Evolutionary conservation across 352 stramenopile genomes (phyloP).

Genomic region (Elongisporangium prolatum): DNA sequence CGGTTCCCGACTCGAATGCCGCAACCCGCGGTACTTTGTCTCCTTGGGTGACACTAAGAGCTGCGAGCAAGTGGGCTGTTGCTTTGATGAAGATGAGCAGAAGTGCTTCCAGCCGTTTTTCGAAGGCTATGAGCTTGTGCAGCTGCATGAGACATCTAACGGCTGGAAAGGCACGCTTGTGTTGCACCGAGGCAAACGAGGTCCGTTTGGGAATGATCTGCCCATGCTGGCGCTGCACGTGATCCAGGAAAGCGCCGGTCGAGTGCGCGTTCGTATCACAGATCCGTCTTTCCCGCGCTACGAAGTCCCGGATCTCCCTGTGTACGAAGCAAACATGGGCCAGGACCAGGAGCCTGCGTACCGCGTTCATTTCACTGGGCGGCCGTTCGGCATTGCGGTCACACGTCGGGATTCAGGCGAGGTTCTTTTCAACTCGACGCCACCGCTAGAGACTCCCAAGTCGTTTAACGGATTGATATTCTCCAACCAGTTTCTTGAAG

Average conservation of each 20-base stretch:
- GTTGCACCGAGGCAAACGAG: conserved; percentile 31
- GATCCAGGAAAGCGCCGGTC: conserved; percentile 33
- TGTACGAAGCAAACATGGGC: neutral
- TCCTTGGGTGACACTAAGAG: conserved; percentile 21
- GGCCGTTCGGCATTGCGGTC: conserved; percentile 70
- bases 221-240: conserved; percentile 59
- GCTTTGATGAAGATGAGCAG: conserved; percentile 40
- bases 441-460: conserved; percentile 22
- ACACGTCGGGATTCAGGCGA: conserved; percentile 47
- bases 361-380: conserved; percentile 53
- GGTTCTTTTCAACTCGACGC: conserved; percentile 85
- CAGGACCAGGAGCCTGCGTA: conserved; percentile 19
- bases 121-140: conserved; percentile 66
- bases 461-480: conserved; percentile 72
- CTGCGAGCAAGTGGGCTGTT: conserved; percentile 64
- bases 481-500: conserved; percentile 84
- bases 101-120: conserved; percentile 67
- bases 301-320: conserved; percentile 52
- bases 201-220: conserved; percentile 79
- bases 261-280: conserved; percentile 75
- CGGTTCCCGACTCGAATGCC: conserved; percentile 55
- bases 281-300: conserved; percentile 67
- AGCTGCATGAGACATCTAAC: conserved; percentile 37
- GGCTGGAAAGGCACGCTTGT: conserved; percentile 59
- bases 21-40: conserved; percentile 58